Evolutionary conservation across 352 stramenopile species (phyloP).

Genomic region (Pythium plurisporium): DNA sequence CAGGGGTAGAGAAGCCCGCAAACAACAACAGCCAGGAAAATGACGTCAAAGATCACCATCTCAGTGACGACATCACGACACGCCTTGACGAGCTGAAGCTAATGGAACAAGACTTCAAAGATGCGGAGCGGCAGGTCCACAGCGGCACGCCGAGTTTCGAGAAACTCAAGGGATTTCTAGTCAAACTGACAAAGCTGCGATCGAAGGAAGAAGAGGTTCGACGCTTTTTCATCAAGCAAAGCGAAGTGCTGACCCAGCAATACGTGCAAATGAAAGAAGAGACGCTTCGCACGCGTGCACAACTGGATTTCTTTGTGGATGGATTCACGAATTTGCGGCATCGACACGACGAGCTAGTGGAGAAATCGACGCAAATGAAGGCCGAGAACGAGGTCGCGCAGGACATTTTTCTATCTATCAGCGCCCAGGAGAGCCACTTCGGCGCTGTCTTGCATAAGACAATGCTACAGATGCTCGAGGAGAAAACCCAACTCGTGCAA

Average conservation of each 20-base stretch:
- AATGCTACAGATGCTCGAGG: slow-evolving; percentile 32
- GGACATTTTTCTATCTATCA: slow-evolving; percentile 55
- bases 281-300: slow-evolving; percentile 52
- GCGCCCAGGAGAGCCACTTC: slow-evolving; percentile 54
- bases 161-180: slow-evolving; percentile 70
- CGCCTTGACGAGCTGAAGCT: slow-evolving; percentile 36
- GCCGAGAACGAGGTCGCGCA: slow-evolving; percentile 58
- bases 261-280: slow-evolving; percentile 56
- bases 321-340: slow-evolving; percentile 62
- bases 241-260: slow-evolving; percentile 36
- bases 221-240: slow-evolving; percentile 50
- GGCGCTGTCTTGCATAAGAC: slow-evolving; percentile 44
- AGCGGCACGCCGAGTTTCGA: slow-evolving; percentile 58
- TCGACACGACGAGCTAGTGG: slow-evolving; percentile 61
- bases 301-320: slow-evolving; percentile 78
- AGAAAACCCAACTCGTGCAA: slow-evolving; percentile 32
- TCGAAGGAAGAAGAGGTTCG: slow-evolving; percentile 57
- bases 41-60: slow-evolving; percentile 45
- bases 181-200: slow-evolving; percentile 52
- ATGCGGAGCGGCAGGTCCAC: slow-evolving; percentile 49
- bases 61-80: slow-evolving; percentile 48
- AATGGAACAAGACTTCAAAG: slow-evolving; percentile 60
- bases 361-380: slow-evolving; percentile 45
- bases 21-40: slow-evolving; percentile 17
- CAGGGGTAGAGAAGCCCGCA: slow-evolving; percentile 4